A percentile compares a stretch with the other conserved stretches of the same genome.
These are phyloP conservation scores for Serendipita sp. DNA, from an alignment of 768 basidiomycete species.

Conservation along the genomic window DNA sequence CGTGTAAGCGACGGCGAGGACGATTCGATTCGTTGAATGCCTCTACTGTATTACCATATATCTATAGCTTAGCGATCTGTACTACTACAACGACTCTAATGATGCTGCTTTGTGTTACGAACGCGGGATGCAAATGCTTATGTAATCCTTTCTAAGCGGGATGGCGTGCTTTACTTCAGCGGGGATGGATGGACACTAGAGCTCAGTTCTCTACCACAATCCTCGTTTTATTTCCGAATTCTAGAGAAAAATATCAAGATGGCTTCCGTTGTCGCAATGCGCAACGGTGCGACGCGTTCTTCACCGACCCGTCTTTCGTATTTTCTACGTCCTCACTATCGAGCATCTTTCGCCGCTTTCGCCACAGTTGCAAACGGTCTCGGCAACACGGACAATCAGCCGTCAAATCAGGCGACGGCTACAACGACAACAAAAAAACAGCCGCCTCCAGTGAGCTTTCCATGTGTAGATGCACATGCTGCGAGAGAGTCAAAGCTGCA, in stretches of 20 bases:
- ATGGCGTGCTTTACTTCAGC: neutral
- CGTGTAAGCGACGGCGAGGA: too few relatives aligned
- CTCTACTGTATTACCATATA: too few relatives aligned
- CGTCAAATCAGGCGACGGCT: neutral
- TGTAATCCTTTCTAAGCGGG: neutral
- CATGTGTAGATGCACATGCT: constrained; percentile 75
- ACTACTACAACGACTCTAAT: too few relatives aligned
- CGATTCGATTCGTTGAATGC: too few relatives aligned
- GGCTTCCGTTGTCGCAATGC: neutral
- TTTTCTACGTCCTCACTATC: neutral
- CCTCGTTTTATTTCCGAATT: too few relatives aligned
- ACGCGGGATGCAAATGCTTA: too few relatives aligned
- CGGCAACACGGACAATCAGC: neutral
- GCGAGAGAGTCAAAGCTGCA: constrained; percentile 44
- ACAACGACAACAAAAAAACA: neutral
- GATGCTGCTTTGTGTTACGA: too few relatives aligned
- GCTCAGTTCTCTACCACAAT: too few relatives aligned
- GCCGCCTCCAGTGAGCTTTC: constrained; percentile 23
- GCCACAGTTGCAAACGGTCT: neutral
- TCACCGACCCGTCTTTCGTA: neutral
- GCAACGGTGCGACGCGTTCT: neutral
- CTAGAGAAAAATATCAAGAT: too few relatives aligned
- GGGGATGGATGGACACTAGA: neutral
- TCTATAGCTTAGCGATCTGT: too few relatives aligned
- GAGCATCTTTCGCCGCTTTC: neutral